phyloP scores from a whole-genome alignment of 2,329 filamentous ascomycete species.

The Sporothrix brasiliensis region DNA sequence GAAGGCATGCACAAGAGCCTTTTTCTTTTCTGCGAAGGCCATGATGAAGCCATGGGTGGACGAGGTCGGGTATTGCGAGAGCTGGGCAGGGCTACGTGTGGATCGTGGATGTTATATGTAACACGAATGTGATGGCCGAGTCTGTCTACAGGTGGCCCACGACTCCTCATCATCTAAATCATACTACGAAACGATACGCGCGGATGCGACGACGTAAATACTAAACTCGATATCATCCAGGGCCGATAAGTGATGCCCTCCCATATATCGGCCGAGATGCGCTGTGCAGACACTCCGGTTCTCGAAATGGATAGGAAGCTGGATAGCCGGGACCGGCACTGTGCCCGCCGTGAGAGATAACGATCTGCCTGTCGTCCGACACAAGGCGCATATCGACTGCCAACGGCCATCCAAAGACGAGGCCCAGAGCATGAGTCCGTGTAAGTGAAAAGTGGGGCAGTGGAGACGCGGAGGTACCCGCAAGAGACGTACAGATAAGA shows the following conservation, averaged over 20 bases:
- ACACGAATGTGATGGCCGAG: too few species aligned
- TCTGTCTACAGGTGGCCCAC: too few species aligned
- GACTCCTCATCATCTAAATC: too few species aligned
- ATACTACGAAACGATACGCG: too few species aligned
- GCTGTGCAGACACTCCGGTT: neutral
- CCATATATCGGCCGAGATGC: slow-evolving; percentile 20
- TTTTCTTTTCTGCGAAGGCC: neutral
- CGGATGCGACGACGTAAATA: neutral
- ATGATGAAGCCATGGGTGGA: neutral
- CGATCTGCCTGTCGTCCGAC: neutral
- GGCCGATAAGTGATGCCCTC: neutral
- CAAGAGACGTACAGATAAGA: slow-evolving; percentile 1
- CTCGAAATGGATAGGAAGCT: neutral
- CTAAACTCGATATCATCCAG: neutral
- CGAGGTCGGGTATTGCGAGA: too few species aligned
- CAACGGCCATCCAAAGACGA: neutral
- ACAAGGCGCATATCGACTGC: too few species aligned
- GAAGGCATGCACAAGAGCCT: neutral
- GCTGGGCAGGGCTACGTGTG: neutral
- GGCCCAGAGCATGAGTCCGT: neutral
- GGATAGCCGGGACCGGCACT: neutral
- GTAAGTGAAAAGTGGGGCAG: neutral
- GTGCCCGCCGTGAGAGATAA: neutral
- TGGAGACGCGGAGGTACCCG: neutral
- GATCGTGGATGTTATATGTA: neutral